Conservation (phyloP, 768 basidiomycete species). For the Cyclocybe aegerita region DNA sequence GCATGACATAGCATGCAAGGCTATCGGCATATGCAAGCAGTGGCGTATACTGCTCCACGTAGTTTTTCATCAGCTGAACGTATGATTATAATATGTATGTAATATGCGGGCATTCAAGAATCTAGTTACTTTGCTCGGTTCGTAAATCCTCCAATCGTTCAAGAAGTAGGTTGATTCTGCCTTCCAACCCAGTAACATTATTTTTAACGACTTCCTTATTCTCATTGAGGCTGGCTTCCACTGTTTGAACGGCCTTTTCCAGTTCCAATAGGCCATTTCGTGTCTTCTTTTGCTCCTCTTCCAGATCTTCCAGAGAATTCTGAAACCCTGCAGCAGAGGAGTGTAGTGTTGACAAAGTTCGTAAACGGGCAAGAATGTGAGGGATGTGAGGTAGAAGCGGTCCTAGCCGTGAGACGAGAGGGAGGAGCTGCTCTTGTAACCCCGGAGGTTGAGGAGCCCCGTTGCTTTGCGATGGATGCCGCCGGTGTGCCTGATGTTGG, state of each 20-base stretch:
- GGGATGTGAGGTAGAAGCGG: constrained; percentile 82
- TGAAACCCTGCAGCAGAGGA: constrained; percentile 79
- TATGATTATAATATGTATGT: background rate
- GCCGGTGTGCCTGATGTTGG: constrained; percentile 45
- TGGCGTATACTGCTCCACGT: background rate
- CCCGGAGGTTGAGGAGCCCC: constrained; percentile 18
- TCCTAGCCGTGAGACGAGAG: constrained; percentile 66
- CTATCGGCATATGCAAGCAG: too few species aligned
- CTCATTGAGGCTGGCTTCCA: constrained; percentile 75
- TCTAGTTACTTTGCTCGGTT: constrained; percentile 15
- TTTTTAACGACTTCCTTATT: constrained; percentile 70
- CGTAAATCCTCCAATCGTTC: constrained; percentile 41
- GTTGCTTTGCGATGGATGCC: constrained; percentile 41
- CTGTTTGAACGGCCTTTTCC: constrained; percentile 60
- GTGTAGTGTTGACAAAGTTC: constrained; percentile 82
- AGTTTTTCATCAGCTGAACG: background rate
- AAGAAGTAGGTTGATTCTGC: constrained; percentile 39
- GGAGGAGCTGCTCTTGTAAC: constrained; percentile 61
- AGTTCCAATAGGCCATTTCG: constrained; percentile 68
- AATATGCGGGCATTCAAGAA: constrained; percentile 4
- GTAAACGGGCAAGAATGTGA: constrained; percentile 85
- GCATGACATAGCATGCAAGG: constrained; percentile 19
- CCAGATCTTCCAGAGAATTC: constrained; percentile 59
- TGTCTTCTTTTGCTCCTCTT: constrained; percentile 69
- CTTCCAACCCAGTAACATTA: constrained; percentile 74